A percentile compares a stretch with the other conserved stretches of the same genome.
Conservation (phyloP, 1,284 basidiomycete genomes). For the Coniferiporia sulphurascens region DNA sequence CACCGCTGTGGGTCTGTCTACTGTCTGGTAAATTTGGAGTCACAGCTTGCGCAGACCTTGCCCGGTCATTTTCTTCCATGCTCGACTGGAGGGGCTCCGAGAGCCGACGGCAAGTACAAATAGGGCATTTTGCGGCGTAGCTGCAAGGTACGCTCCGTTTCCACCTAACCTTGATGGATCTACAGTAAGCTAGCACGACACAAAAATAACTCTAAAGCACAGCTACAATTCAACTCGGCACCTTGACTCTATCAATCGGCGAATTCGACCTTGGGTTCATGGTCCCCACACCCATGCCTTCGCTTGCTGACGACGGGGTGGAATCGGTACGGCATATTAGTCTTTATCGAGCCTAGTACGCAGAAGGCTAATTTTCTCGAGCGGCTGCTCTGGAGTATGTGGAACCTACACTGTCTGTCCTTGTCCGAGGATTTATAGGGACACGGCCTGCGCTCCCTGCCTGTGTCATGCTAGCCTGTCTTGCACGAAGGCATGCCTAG, state of each 20-base stretch:
- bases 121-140: conserved; percentile 3
- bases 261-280: too few relatives aligned
- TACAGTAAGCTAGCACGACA: background rate
- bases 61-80: background rate
- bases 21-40: background rate
- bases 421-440: background rate
- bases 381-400: background rate
- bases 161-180: background rate
- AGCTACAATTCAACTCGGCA: too few relatives aligned
- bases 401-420: background rate
- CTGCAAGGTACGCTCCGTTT: background rate
- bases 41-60: conserved; percentile 2
- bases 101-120: background rate
- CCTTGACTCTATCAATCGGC: too few relatives aligned
- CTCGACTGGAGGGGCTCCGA: background rate
- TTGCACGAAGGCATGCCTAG: background rate
- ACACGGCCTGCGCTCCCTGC: background rate
- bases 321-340: background rate
- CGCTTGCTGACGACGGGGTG: background rate
- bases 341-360: background rate
- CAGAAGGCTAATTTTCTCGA: background rate
- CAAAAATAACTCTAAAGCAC: background rate
- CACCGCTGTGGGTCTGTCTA: background rate
- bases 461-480: background rate
- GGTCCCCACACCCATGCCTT: background rate